Evolutionary conservation across 2,329 filamentous ascomycete genomes (phyloP).

Genomic region (Triangularia verruculosa): DNA sequence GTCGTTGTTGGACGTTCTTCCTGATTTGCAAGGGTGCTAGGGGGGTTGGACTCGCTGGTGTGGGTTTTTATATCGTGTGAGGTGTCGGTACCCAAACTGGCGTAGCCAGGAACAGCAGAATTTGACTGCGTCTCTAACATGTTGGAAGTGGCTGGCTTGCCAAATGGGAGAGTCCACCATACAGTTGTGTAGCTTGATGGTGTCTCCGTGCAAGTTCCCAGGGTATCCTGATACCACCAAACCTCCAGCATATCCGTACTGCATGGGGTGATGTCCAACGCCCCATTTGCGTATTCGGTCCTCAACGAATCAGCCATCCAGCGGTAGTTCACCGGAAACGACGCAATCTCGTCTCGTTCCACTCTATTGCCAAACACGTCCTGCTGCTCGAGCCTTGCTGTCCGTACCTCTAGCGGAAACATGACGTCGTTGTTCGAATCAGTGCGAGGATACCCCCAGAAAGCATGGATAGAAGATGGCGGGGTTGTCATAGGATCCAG

Average conservation of each 20-base stretch:
- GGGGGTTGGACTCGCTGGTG: background rate
- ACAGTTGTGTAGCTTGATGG: background rate
- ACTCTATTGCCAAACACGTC: background rate
- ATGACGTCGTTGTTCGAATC: background rate
- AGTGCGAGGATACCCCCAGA: background rate
- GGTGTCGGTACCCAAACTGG: background rate
- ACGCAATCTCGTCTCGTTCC: background rate
- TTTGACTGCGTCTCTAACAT: background rate
- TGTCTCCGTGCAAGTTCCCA: background rate
- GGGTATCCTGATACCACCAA: background rate
- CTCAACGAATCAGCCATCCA: background rate
- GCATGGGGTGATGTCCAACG: background rate
- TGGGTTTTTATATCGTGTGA: background rate
- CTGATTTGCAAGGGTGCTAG: background rate
- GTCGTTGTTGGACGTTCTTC: background rate
- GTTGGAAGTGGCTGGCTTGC: background rate
- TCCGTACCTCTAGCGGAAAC: background rate
- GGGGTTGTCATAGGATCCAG: background rate
- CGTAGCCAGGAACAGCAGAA: background rate
- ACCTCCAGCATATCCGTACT: background rate
- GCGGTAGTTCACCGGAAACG: background rate
- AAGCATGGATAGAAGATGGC: background rate
- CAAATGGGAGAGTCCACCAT: background rate
- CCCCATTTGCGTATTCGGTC: background rate
- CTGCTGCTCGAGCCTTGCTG: background rate